Evolutionary conservation across 2,329 filamentous ascomycete species (phyloP).

Genomic region (Mycosphaerella sp.): DNA sequence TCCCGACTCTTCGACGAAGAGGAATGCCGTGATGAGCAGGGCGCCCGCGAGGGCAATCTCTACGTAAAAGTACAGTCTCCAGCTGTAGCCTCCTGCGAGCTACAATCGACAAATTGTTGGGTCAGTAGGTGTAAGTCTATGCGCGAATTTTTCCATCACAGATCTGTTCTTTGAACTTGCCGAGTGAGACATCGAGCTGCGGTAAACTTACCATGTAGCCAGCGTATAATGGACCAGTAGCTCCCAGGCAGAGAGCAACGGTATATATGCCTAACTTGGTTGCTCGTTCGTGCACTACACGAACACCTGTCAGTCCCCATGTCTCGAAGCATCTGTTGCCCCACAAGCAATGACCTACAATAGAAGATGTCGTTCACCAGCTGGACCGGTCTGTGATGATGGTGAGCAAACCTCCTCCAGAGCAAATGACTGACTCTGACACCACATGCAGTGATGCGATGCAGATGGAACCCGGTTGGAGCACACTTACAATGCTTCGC

Average conservation of each 20-base stretch:
- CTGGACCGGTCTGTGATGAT: conserved; percentile 39
- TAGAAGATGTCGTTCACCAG: conserved; percentile 46
- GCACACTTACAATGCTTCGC: conserved; percentile 31
- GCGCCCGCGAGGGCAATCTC: conserved; percentile 49
- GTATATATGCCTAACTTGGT: conserved; percentile 55
- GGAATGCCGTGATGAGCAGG: conserved; percentile 44
- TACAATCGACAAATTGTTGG: too few species aligned
- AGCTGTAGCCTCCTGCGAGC: conserved; percentile 49
- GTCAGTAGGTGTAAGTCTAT: too few species aligned
- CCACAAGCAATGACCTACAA: conserved; percentile 11
- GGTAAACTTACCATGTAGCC: conserved; percentile 46
- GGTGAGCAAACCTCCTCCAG: neutral
- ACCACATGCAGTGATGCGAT: too few species aligned
- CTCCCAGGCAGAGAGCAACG: conserved; percentile 51
- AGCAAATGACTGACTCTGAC: neutral
- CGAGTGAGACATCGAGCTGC: too few species aligned
- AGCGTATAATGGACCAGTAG: conserved; percentile 52
- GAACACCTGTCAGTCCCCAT: conserved; percentile 10
- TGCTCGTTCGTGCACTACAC: conserved; percentile 38
- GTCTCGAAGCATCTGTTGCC: neutral
- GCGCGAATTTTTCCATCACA: too few species aligned
- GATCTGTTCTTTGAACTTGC: too few species aligned
- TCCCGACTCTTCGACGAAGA: conserved; percentile 56
- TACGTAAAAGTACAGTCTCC: conserved; percentile 57
- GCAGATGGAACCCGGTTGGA: too few species aligned